A percentile compares a stretch with the other conserved stretches of the same genome.
Conservation (phyloP, 805 yeast species). For the Ogataea corticis region DNA sequence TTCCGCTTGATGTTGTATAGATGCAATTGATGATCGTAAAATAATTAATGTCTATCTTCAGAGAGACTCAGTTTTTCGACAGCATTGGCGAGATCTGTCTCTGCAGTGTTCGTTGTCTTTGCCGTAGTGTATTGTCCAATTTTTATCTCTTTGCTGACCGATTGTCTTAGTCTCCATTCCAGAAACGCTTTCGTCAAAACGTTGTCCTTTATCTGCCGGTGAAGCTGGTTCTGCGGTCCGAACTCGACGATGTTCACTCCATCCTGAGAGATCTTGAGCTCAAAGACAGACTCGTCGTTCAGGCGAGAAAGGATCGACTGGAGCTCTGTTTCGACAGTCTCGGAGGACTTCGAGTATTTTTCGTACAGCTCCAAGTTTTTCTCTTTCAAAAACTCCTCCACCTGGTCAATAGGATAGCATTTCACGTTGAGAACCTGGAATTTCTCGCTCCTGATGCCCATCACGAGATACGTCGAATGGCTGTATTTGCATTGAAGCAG, state of each 20-base stretch:
- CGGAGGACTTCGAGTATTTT: conserved; percentile 1
- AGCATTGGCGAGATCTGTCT: not conserved
- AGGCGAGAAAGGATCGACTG: not conserved
- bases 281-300: conserved; percentile 1
- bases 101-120: not conserved
- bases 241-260: not conserved
- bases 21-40: too few species aligned
- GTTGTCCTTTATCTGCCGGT: conserved; percentile 3
- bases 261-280: not conserved
- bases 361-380: not conserved
- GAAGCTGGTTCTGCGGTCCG: not conserved
- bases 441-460: conserved; percentile 8
- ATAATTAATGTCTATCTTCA: not conserved
- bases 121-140: not conserved
- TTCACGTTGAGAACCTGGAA: conserved; percentile 1
- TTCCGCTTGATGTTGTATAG: not conserved
- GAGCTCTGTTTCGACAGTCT: not conserved
- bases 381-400: conserved; percentile 4
- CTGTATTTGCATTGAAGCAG: conserved; percentile 13
- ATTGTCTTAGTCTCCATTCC: conserved; percentile 10
- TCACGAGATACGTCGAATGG: conserved; percentile 1
- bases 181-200: conserved; percentile 8
- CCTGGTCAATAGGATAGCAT: not conserved
- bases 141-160: conserved; percentile 5
- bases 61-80: not conserved